Percentiles rank a stretch among this genome's conserved stretches.
Conservation (phyloP, 768 basidiomycete species). For the Macrocybe gigantea region DNA sequence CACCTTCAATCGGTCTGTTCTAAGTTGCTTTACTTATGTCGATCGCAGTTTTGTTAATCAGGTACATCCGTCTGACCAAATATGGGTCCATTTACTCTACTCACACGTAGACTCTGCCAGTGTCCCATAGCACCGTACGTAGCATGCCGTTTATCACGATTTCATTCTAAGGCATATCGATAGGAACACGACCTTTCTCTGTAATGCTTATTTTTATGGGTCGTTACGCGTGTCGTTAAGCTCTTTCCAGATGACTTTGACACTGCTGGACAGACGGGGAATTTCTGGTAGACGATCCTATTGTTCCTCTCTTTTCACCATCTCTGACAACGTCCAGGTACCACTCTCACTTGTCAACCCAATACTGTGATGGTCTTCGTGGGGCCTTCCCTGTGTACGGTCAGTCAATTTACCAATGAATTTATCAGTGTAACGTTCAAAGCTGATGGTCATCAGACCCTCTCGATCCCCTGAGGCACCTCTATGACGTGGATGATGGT, state of each 20-base stretch:
- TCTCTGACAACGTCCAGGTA: slow-evolving; percentile 14
- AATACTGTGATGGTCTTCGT: slow-evolving; percentile 27
- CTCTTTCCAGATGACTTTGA: slow-evolving; percentile 29
- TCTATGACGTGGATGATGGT: slow-evolving; percentile 20
- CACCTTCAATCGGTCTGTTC: slow-evolving; percentile 15
- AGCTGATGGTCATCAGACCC: slow-evolving; percentile 23
- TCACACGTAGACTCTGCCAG: neutral
- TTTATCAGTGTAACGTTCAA: slow-evolving; percentile 8
- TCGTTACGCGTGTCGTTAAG: neutral
- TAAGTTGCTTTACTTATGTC: neutral
- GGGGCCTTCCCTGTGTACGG: neutral
- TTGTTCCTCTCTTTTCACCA: neutral
- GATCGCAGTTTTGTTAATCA: slow-evolving; percentile 33
- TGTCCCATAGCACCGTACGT: slow-evolving; percentile 32
- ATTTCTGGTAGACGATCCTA: slow-evolving; percentile 23
- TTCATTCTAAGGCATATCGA: neutral
- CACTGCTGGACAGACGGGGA: slow-evolving; percentile 24
- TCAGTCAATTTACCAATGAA: neutral
- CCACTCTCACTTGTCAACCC: slow-evolving; percentile 20
- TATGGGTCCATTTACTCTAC: too few species aligned
- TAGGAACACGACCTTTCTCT: slow-evolving; percentile 18
- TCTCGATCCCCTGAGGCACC: slow-evolving; percentile 23
- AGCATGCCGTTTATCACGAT: neutral
- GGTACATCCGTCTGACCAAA: neutral
- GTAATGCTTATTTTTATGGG: neutral